Evolutionary conservation across 1,284 basidiomycete species (phyloP), one percentile per base, ranked within the genome.

Genomic region (Microbotryum silenes-acaulis): DNA sequence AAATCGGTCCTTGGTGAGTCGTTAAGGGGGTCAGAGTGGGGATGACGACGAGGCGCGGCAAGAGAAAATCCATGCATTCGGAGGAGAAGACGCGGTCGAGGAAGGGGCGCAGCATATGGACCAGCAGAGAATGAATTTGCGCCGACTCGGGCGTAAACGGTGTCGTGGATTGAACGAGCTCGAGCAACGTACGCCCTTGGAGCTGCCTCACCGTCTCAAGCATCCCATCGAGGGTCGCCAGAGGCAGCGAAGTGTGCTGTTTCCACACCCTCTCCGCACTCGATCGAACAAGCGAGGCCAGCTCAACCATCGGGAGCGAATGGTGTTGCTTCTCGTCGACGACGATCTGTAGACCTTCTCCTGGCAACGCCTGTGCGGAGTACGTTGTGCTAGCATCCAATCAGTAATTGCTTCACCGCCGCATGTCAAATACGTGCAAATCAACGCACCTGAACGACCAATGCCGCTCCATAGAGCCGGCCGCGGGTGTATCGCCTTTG

Each of bases 301-400:
- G 62, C 58, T 78, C 77, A 18, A 75, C 68, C 71, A 76, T 73
- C 4, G 78, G 78, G 29, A 79, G 65, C 61, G 76, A 74, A 37
- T 76, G 73, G 54, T 78, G 73, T 59, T 73, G 72, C 20, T 69
- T 63, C 45, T 74, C 71, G 53, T 73, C 72, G 47, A 77, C 74
- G 37, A 77, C 67, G 52, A 79, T 73, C 21, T 75, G 74, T 6
- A 79, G 71, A 1, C 77, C 78, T 50, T 78, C 77, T 54, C 77
- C 77, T 0, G 78, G 77, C 4, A 77, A 74, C 0, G 78, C 76
- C 67, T 78, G 76, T 29, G 44, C 20, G 44, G 18, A 10, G 9
- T 16, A 16, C 14, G 37, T 12, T 37, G 37, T 37, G 12, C 12
- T 12, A 12, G 37, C 37, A 37, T 37, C 16, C 18, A 16, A 10